phyloP scores from a whole-genome alignment of 2,329 filamentous ascomycete genomes.

The Hymenoscyphus scutula region DNA sequence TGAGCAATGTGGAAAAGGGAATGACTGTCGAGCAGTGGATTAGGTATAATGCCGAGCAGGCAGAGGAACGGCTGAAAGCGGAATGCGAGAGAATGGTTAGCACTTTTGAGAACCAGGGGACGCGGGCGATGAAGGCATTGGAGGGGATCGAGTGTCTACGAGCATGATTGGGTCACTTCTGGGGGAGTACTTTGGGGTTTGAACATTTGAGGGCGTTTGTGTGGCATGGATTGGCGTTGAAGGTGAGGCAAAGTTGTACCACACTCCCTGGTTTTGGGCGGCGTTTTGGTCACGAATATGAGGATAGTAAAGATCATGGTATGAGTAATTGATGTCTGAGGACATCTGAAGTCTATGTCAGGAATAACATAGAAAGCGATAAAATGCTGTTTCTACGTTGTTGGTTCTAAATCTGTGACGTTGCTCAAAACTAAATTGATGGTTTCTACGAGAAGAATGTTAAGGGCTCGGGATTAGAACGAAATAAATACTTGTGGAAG shows the following conservation, averaged over 20 bases:
- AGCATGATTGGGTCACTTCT: slow-evolving; percentile 13
- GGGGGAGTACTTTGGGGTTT: neutral
- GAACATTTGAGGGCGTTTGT: neutral
- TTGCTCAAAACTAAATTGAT: too few relatives aligned
- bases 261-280: neutral
- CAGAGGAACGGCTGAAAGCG: slow-evolving; percentile 73
- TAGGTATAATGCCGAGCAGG: slow-evolving; percentile 71
- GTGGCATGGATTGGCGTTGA: neutral
- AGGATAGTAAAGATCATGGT: neutral
- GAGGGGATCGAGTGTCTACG: slow-evolving; percentile 58
- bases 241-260: neutral
- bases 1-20: slow-evolving; percentile 74
- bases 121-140: slow-evolving; percentile 71
- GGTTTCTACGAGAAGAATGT: too few relatives aligned
- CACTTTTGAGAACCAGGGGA: slow-evolving; percentile 80
- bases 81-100: slow-evolving; percentile 83
- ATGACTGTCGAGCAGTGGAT: slow-evolving; percentile 98
- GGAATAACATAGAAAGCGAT: neutral
- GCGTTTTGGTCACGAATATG: neutral
- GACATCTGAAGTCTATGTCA: neutral
- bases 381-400: neutral
- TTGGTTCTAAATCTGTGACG: neutral
- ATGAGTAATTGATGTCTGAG: neutral
- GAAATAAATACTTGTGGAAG: too few relatives aligned
- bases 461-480: too few relatives aligned